Evolutionary conservation across 805 yeast genomes (phyloP).

Genomic region (Lachancea sp.): DNA sequence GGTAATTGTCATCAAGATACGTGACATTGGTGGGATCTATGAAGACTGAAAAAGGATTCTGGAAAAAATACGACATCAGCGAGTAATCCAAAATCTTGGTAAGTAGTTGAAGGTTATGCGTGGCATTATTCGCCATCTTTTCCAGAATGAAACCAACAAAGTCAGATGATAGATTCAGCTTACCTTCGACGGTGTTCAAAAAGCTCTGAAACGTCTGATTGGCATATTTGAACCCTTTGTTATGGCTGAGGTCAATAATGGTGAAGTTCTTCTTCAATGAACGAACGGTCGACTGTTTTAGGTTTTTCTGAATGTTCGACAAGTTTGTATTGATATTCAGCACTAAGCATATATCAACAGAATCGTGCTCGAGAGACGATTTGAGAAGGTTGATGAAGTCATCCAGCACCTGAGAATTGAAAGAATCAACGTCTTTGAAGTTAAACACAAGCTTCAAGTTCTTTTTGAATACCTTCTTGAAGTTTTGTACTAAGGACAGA

Average conservation of each 20-base stretch:
- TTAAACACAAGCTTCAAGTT: constrained; percentile 27
- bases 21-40: constrained; percentile 32
- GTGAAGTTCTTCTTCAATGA: constrained; percentile 24
- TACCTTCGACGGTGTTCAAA: constrained; percentile 32
- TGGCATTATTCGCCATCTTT: constrained; percentile 30
- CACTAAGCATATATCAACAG: constrained; percentile 24
- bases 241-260: constrained; percentile 29
- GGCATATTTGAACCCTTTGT: constrained; percentile 29
- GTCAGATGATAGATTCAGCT: constrained; percentile 27
- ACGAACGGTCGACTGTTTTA: constrained; percentile 29
- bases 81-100: constrained; percentile 31
- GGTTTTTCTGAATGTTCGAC: constrained; percentile 30
- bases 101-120: constrained; percentile 28
- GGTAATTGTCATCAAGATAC: constrained; percentile 23
- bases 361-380: constrained; percentile 24
- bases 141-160: constrained; percentile 27
- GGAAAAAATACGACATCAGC: constrained; percentile 31
- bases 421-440: constrained; percentile 31
- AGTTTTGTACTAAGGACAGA: constrained; percentile 29
- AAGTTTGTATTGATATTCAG: constrained; percentile 31
- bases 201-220: constrained; percentile 31
- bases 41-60: constrained; percentile 32
- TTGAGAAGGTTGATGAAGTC: constrained; percentile 24
- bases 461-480: constrained; percentile 22
- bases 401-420: constrained; percentile 24